A percentile compares a stretch with the other conserved stretches of the same genome.
Conservation (phyloP, 179 eudicot genomes). For the Corrigiola litoralis region DNA sequence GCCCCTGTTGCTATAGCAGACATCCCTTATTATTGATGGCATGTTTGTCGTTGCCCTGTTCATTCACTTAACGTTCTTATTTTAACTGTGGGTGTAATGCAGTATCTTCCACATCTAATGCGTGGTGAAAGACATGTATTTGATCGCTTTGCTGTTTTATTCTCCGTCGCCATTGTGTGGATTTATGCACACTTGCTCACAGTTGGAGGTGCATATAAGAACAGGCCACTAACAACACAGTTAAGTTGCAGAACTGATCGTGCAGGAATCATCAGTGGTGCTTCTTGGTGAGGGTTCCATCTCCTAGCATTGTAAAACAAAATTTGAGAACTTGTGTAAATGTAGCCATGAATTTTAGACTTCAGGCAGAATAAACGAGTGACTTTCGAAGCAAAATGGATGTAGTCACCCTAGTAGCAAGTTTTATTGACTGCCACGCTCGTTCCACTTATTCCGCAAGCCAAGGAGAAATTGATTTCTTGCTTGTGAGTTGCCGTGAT, state of each 20-base stretch:
- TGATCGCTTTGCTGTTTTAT: conserved; percentile 79
- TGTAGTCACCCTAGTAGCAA: background rate
- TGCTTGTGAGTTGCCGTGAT: background rate
- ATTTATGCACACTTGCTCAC: conserved; percentile 83
- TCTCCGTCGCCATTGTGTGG: conserved; percentile 86
- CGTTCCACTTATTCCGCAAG: background rate
- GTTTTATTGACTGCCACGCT: background rate
- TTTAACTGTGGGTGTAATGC: conserved; percentile 20
- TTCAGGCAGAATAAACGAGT: too few species aligned
- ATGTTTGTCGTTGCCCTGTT: background rate
- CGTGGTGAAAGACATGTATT: conserved; percentile 54
- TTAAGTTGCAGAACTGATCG: conserved; percentile 88
- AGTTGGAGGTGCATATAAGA: conserved; percentile 83
- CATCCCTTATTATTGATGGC: too few species aligned
- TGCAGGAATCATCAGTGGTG: conserved; percentile 72
- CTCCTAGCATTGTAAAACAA: background rate
- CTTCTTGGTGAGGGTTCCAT: conserved; percentile 61
- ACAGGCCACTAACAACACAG: conserved; percentile 62
- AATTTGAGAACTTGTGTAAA: background rate
- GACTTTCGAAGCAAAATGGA: too few species aligned
- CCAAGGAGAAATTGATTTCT: background rate
- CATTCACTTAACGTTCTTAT: too few species aligned
- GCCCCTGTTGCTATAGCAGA: too few species aligned
- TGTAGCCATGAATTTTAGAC: too few species aligned
- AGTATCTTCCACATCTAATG: conserved; percentile 86